A percentile compares a stretch with the other conserved stretches of the same genome.
Evolutionary conservation across 805 yeast species (phyloP).

Genomic region (Nakazawaea populi): DNA sequence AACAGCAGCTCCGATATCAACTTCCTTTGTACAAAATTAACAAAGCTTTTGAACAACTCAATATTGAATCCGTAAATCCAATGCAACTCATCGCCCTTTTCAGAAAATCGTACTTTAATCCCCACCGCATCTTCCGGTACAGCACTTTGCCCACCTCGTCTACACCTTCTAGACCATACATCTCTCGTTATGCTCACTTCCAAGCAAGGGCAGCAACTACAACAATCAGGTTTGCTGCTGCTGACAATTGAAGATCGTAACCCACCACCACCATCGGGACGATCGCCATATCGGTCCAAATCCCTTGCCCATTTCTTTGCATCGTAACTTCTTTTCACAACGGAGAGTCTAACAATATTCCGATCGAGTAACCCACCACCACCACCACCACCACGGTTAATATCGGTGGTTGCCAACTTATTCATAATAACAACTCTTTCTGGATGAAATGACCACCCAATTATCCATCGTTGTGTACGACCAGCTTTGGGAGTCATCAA

Average conservation of each 20-base stretch:
- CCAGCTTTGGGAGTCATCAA: constrained; percentile 6
- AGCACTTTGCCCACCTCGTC: constrained; percentile 8
- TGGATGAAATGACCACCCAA: constrained; percentile 28
- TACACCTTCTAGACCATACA: constrained; percentile 25
- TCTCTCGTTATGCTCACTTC: constrained; percentile 7
- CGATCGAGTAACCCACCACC: too few species aligned
- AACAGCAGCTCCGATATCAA: too few species aligned
- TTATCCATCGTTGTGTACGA: constrained; percentile 29
- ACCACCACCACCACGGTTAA: too few species aligned
- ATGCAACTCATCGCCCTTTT: not conserved
- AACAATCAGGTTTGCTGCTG: too few species aligned
- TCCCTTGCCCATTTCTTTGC: not conserved
- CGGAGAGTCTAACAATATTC: too few species aligned
- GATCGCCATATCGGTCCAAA: too few species aligned
- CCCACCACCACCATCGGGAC: too few species aligned
- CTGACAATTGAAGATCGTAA: too few species aligned
- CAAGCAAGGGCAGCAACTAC: not conserved
- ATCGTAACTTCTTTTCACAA: not conserved
- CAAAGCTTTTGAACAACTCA: constrained; percentile 25
- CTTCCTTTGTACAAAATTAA: not conserved
- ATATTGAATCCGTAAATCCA: constrained; percentile 22
- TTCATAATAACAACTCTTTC: constrained; percentile 5
- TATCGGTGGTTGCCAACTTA: too few species aligned
- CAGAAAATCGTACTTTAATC: not conserved
- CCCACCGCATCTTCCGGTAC: not conserved